Percentiles rank a stretch among this genome's conserved stretches.
Evolutionary conservation across 768 basidiomycete genomes (phyloP).

Genomic region (Neoboletus subvelutipes): DNA sequence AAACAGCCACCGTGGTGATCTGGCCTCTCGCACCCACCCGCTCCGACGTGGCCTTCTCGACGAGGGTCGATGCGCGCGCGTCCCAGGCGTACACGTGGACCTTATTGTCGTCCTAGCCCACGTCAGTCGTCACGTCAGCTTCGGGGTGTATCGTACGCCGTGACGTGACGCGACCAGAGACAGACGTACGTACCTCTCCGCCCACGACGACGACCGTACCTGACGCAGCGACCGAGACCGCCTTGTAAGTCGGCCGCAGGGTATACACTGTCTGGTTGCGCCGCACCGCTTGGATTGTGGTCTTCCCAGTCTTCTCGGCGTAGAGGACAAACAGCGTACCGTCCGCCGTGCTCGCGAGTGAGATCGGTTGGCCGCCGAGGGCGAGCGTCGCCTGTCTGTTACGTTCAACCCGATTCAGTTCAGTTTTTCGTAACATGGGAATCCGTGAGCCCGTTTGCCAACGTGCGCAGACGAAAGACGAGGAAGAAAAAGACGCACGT

Average conservation of each 20-base stretch:
- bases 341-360: constrained; percentile 57
- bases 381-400: constrained; percentile 51
- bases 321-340: constrained; percentile 58
- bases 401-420: not conserved
- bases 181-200: constrained; percentile 58
- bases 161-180: not conserved
- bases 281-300: constrained; percentile 59
- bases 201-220: constrained; percentile 65
- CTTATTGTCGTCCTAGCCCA: constrained; percentile 60
- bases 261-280: constrained; percentile 67
- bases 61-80: constrained; percentile 49
- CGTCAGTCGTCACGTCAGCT: not conserved
- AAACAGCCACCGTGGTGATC: constrained; percentile 76
- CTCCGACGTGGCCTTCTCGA: constrained; percentile 55
- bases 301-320: constrained; percentile 45
- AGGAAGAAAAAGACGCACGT: constrained; percentile 23
- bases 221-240: constrained; percentile 56
- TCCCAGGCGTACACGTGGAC: constrained; percentile 74
- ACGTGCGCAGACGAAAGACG: too few species aligned
- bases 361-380: constrained; percentile 65
- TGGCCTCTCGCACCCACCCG: constrained; percentile 58
- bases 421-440: not conserved
- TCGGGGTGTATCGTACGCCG: not conserved
- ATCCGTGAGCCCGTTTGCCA: not conserved
- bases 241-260: constrained; percentile 49